Evolutionary conservation across 73 alveolate genomes (phyloP).

Genomic region (Paramecium caudatum): DNA sequence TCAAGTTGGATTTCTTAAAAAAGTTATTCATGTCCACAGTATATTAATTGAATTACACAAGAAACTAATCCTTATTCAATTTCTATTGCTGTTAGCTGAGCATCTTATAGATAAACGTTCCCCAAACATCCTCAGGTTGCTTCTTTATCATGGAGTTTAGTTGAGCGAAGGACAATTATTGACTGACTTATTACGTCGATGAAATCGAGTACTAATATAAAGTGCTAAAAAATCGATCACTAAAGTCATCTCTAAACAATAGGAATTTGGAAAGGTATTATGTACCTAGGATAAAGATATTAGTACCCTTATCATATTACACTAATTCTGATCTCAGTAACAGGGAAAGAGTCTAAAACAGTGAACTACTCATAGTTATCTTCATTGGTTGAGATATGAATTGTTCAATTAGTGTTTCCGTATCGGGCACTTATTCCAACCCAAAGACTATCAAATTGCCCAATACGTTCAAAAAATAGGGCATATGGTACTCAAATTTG

Average conservation of each 20-base stretch:
- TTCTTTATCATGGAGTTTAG: not conserved
- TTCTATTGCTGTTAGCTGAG: not conserved
- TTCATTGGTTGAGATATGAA: not conserved
- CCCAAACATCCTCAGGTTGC: conserved; percentile 43
- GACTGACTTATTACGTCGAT: not conserved
- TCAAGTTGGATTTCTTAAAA: conserved; percentile 37
- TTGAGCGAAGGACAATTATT: conserved; percentile 24
- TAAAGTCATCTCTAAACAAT: conserved; percentile 57
- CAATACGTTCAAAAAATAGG: conserved; percentile 4
- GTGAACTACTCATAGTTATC: conserved; percentile 27
- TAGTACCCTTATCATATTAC: not conserved
- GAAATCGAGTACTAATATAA: conserved; percentile 30
- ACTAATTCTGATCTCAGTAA: conserved; percentile 7
- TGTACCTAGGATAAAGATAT: not conserved
- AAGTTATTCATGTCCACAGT: conserved; percentile 2
- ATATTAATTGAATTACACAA: conserved; percentile 28
- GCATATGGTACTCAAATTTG: not conserved
- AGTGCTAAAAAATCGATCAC: conserved; percentile 27
- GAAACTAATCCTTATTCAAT: not conserved
- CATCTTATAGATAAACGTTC: conserved; percentile 32
- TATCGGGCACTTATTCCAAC: not conserved
- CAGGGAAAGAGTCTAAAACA: conserved; percentile 17
- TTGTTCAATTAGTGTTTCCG: not conserved
- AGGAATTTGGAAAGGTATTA: conserved; percentile 61
- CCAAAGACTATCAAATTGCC: conserved; percentile 41